Evolutionary conservation across 1,284 basidiomycete species (phyloP).

Genomic region (Cryptococcus hybrid): DNA sequence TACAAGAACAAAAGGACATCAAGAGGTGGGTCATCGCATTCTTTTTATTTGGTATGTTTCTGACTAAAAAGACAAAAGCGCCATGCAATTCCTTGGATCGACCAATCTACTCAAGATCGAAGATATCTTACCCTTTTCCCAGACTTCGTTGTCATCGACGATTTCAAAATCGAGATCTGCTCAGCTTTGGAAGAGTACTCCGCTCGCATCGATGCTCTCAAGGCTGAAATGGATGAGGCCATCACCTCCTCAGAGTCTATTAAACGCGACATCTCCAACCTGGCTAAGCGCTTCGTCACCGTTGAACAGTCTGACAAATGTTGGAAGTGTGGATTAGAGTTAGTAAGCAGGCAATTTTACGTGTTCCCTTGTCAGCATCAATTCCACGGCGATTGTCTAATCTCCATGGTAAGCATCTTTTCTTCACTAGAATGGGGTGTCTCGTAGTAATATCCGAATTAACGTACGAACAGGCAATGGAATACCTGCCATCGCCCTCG

Average conservation of each 20-base stretch:
- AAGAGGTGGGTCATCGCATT: slow-evolving; percentile 68
- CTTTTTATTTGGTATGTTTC: background rate
- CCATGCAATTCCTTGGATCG: slow-evolving; percentile 93
- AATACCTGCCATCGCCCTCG: slow-evolving; percentile 75
- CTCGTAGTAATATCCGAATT: background rate
- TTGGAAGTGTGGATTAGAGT: slow-evolving; percentile 68
- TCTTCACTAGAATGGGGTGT: background rate
- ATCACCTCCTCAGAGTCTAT: slow-evolving; percentile 89
- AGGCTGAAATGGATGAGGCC: slow-evolving; percentile 94
- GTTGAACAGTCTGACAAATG: slow-evolving; percentile 87
- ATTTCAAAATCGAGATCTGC: slow-evolving; percentile 99
- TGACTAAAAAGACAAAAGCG: slow-evolving; percentile 55
- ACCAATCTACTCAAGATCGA: slow-evolving; percentile 96
- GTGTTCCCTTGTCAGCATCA: slow-evolving; percentile 97
- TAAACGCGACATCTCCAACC: slow-evolving; percentile 80
- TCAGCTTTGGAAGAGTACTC: slow-evolving; percentile 93
- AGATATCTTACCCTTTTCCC: slow-evolving; percentile 99
- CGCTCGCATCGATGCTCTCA: slow-evolving; percentile 83
- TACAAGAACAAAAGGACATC: slow-evolving; percentile 96
- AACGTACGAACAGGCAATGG: slow-evolving; percentile 66
- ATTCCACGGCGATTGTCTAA: slow-evolving; percentile 93
- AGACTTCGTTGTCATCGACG: slow-evolving; percentile 98
- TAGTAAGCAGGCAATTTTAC: slow-evolving; percentile 91
- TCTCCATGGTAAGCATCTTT: slow-evolving; percentile 68
- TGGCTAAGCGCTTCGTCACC: slow-evolving; percentile 90